A percentile compares a stretch with the other conserved stretches of the same genome.
phyloP scores from a whole-genome alignment of 2,329 filamentous ascomycete species.

The Simplicillium sp. region DNA sequence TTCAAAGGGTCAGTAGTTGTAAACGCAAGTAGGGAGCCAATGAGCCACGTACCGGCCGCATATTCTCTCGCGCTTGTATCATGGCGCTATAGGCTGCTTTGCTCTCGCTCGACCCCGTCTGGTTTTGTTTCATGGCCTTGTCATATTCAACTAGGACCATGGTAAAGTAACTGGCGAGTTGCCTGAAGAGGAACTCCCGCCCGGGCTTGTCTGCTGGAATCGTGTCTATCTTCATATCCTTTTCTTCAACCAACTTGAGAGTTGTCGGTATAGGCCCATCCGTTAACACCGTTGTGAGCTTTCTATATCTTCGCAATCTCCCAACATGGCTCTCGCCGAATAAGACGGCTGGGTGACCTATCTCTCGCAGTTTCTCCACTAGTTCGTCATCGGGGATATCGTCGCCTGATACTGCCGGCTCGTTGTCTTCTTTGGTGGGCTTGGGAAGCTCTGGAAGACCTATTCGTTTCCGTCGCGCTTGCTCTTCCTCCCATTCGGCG shows the following conservation, averaged over 20 bases:
- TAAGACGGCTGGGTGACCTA: slow-evolving; percentile 64
- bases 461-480: slow-evolving; percentile 61
- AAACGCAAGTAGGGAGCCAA: neutral
- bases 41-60: slow-evolving; percentile 54
- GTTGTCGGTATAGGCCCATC: slow-evolving; percentile 82
- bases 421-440: slow-evolving; percentile 27
- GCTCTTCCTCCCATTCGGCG: slow-evolving; percentile 64
- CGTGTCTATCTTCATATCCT: slow-evolving; percentile 74
- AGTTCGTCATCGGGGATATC: slow-evolving; percentile 67
- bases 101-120: slow-evolving; percentile 60
- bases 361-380: slow-evolving; percentile 52
- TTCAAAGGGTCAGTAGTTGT: neutral
- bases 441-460: slow-evolving; percentile 64
- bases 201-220: slow-evolving; percentile 55
- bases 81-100: slow-evolving; percentile 77
- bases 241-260: slow-evolving; percentile 68
- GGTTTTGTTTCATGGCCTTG: slow-evolving; percentile 59
- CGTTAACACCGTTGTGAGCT: slow-evolving; percentile 51
- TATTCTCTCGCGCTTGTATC: slow-evolving; percentile 77
- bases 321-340: slow-evolving; percentile 74
- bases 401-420: slow-evolving; percentile 37
- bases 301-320: slow-evolving; percentile 61
- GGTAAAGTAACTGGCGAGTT: slow-evolving; percentile 90
- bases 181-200: slow-evolving; percentile 67
- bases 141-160: slow-evolving; percentile 92